A percentile compares a stretch with the other conserved stretches of the same genome.
These are phyloP conservation scores for Pythium sukuiense DNA, from an alignment of 352 stramenopile species.

Conservation along the genomic window DNA sequence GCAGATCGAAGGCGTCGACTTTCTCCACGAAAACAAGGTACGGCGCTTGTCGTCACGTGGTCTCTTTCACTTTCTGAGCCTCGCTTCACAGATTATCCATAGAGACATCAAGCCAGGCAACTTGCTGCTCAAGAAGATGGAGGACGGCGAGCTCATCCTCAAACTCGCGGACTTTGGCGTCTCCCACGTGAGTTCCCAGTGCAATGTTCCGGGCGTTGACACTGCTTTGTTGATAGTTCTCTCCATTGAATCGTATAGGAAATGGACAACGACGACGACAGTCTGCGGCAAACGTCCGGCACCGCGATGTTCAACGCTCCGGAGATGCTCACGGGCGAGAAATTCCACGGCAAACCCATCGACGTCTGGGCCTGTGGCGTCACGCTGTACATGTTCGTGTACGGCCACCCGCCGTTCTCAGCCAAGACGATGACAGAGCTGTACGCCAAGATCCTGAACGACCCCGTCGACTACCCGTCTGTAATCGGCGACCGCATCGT, in stretches of 20 bases:
- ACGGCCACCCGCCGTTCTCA: slow-evolving; percentile 92
- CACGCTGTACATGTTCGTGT: slow-evolving; percentile 97
- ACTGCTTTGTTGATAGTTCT: background rate
- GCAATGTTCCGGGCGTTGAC: background rate
- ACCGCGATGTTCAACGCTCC: slow-evolving; percentile 80
- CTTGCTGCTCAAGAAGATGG: slow-evolving; percentile 59
- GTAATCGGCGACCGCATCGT: slow-evolving; percentile 50
- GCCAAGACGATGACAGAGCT: slow-evolving; percentile 88
- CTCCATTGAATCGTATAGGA: slow-evolving; percentile 29
- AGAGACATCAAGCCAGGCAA: slow-evolving; percentile 84
- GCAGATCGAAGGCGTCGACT: slow-evolving; percentile 83
- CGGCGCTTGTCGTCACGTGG: too few relatives aligned
- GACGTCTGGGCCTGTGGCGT: slow-evolving; percentile 97
- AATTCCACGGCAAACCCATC: slow-evolving; percentile 72
- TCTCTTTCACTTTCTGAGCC: background rate
- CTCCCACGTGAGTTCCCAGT: slow-evolving; percentile 49
- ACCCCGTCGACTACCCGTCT: slow-evolving; percentile 54
- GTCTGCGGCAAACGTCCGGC: slow-evolving; percentile 66
- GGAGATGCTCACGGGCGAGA: slow-evolving; percentile 79
- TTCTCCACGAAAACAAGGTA: slow-evolving; percentile 82
- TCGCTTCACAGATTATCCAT: slow-evolving; percentile 58
- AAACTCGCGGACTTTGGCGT: slow-evolving; percentile 84
- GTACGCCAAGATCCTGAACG: slow-evolving; percentile 90
- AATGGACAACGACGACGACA: slow-evolving; percentile 74
- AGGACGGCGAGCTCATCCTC: slow-evolving; percentile 60